Percentiles rank a stretch among this genome's conserved stretches.
phyloP scores from a whole-genome alignment of 106 monocot species.

The Apostasia ramifera region DNA sequence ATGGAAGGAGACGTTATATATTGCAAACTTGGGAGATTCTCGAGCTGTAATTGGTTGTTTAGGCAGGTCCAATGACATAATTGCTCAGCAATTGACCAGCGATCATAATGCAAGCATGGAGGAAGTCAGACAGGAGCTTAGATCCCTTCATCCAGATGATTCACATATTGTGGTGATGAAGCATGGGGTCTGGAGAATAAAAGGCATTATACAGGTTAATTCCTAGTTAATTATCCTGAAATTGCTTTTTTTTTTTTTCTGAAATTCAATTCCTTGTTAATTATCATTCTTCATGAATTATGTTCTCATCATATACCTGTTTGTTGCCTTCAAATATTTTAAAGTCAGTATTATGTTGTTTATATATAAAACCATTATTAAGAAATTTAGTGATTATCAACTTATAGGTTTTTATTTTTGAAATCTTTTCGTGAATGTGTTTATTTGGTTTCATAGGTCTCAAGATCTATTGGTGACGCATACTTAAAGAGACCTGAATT shows the following conservation, averaged over 20 bases:
- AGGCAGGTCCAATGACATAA: conserved; percentile 39
- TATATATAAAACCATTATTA: no score
- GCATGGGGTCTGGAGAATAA: conserved; percentile 76
- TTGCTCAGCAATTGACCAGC: conserved; percentile 58
- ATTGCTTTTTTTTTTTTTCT: no score
- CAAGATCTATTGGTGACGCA: conserved; percentile 83
- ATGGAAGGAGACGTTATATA: conserved; percentile 63
- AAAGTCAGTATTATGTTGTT: no score
- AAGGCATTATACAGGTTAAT: conserved; percentile 80
- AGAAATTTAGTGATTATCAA: no score
- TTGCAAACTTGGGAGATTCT: conserved; percentile 84
- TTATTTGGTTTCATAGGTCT: conserved; percentile 32
- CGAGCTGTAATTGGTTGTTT: conserved; percentile 71
- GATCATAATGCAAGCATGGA: conserved; percentile 70
- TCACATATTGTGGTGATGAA: conserved; percentile 68
- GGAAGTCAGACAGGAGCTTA: conserved; percentile 73
- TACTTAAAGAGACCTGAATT: conserved; percentile 75
- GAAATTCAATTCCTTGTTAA: no score
- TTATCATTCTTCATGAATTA: no score
- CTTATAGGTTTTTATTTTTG: not conserved
- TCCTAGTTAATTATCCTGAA: no score
- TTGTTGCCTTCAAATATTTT: no score
- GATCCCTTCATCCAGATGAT: conserved; percentile 47
- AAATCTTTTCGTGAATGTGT: not conserved
- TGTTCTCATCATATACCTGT: no score